A percentile compares a stretch with the other conserved stretches of the same genome.
Evolutionary conservation across 148 eudicot species (phyloP).

Genomic region (Diospyros kaki): DNA sequence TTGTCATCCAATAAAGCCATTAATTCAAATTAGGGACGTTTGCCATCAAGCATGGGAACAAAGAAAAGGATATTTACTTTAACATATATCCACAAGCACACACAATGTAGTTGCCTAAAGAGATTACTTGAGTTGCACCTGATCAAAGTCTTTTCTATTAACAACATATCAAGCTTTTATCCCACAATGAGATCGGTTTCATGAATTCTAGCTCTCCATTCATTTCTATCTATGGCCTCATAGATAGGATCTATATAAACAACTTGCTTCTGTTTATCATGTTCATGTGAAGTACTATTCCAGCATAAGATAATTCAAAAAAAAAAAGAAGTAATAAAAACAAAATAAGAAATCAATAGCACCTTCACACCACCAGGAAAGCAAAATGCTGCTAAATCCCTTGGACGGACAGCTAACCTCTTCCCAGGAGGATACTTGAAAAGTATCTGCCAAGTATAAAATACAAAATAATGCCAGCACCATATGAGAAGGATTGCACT

Average conservation of each 20-base stretch:
- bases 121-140: neutral
- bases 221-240: too few species aligned
- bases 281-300: too few species aligned
- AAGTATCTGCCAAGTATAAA: slow-evolving; percentile 46
- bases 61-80: neutral
- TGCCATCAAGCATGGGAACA: neutral
- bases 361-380: slow-evolving; percentile 97
- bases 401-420: slow-evolving; percentile 65
- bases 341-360: slow-evolving; percentile 3
- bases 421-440: slow-evolving; percentile 88
- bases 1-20: neutral
- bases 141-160: too few species aligned
- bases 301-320: neutral
- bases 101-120: neutral
- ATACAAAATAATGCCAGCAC: slow-evolving; percentile 3
- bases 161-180: too few species aligned
- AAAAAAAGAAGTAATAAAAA: neutral
- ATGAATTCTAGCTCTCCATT: too few species aligned
- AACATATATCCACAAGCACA: neutral
- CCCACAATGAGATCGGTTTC: too few species aligned
- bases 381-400: slow-evolving; percentile 85
- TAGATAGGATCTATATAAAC: too few species aligned
- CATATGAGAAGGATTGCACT: neutral
- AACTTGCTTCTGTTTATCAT: too few species aligned
- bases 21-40: neutral